Percentiles rank a stretch among this genome's conserved stretches.
These are phyloP conservation scores for Calocybe gangraenosa DNA, from an alignment of 768 basidiomycete genomes.

Conservation along the genomic window DNA sequence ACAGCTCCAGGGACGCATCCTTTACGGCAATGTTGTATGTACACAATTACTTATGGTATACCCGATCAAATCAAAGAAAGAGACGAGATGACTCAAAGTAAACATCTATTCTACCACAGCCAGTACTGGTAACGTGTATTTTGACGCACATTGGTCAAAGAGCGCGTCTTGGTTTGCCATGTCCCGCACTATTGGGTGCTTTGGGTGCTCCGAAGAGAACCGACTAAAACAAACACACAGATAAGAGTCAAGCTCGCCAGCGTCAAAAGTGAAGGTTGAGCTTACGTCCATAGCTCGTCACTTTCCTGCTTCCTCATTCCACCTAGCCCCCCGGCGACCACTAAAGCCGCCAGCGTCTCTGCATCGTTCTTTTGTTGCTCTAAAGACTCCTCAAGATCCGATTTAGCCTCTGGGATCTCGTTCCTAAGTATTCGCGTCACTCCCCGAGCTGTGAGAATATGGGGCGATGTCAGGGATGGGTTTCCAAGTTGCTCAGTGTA, in stretches of 20 bases:
- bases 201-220: constrained; percentile 48
- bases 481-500: constrained; percentile 84
- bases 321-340: constrained; percentile 60
- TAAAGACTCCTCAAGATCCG: constrained; percentile 74
- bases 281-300: constrained; percentile 69
- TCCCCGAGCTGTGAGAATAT: constrained; percentile 75
- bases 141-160: constrained; percentile 61
- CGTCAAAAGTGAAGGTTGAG: constrained; percentile 13
- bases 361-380: constrained; percentile 52
- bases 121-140: constrained; percentile 56
- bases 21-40: no score
- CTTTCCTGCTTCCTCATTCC: constrained; percentile 55
- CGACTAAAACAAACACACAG: constrained; percentile 23
- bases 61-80: no score
- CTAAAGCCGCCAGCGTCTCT: constrained; percentile 66
- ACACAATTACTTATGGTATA: no score
- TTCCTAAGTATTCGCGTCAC: constrained; percentile 75
- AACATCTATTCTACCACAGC: no score
- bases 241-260: constrained; percentile 5
- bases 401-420: constrained; percentile 71
- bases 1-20: no score
- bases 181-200: constrained; percentile 67
- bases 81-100: no score
- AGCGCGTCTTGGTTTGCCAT: constrained; percentile 53
- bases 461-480: constrained; percentile 69